These are phyloP conservation scores for Aureobasidium sp. DNA, from an alignment of 2,329 filamentous ascomycete genomes.

Conservation along the genomic window DNA sequence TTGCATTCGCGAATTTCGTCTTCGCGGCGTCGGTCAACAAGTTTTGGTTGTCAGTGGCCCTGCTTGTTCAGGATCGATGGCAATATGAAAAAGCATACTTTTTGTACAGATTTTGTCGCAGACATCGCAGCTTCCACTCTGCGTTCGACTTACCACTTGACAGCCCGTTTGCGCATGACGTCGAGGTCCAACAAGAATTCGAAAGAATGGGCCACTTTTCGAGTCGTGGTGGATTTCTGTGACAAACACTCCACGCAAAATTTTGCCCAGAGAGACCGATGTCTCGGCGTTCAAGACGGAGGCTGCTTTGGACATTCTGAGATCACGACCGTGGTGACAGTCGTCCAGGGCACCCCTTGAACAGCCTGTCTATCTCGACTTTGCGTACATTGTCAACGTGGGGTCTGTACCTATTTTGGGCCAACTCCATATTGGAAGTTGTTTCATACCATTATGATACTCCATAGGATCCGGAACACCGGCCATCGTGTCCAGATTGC, in stretches of 20 bases:
- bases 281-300: neutral
- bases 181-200: neutral
- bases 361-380: neutral
- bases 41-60: neutral
- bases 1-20: neutral
- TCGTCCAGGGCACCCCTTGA: neutral
- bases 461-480: neutral
- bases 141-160: neutral
- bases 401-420: neutral
- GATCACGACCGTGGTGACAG: neutral
- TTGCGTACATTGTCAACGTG: neutral
- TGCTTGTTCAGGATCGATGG: neutral
- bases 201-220: neutral
- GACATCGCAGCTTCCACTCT: neutral
- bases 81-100: neutral
- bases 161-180: neutral
- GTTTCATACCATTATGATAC: neutral
- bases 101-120: neutral
- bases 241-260: neutral
- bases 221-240: slow-evolving; percentile 1
- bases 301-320: neutral
- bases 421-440: neutral
- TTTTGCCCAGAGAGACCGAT: neutral
- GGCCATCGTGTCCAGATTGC: neutral
- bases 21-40: neutral